phyloP scores from a whole-genome alignment of 495 filamentous ascomycete genomes.

The Pyronema omphalodes region DNA sequence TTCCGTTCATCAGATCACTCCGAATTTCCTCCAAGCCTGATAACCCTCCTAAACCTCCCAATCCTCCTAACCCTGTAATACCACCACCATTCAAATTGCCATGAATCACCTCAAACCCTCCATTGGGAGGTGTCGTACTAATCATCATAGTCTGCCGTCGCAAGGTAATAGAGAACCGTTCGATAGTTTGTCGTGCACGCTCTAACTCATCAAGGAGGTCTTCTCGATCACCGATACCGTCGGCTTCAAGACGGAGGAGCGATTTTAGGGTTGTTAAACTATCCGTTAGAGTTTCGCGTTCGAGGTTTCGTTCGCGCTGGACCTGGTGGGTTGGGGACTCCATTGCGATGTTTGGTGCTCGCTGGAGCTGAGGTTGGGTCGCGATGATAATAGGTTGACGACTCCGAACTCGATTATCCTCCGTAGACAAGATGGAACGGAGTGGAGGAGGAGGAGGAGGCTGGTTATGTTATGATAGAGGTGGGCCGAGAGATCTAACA shows the following conservation, averaged over 20 bases:
- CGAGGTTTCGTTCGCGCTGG: background rate
- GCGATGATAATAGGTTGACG: too few species aligned
- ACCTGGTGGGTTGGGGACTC: slow-evolving; percentile 5
- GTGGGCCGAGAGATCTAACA: too few species aligned
- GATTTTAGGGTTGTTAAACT: slow-evolving; percentile 20
- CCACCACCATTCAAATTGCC: too few species aligned
- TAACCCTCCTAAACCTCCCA: too few species aligned
- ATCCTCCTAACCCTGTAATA: too few species aligned
- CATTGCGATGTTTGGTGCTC: slow-evolving; percentile 4
- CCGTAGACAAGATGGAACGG: too few species aligned
- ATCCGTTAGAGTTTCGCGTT: slow-evolving; percentile 16
- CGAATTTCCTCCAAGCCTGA: too few species aligned
- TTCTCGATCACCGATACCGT: slow-evolving; percentile 17
- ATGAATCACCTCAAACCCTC: too few species aligned
- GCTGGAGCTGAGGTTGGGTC: too few species aligned
- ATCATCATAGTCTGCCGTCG: background rate
- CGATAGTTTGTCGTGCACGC: background rate
- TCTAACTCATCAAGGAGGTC: background rate
- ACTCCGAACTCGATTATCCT: too few species aligned
- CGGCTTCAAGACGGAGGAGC: slow-evolving; percentile 20
- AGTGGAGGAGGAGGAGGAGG: too few species aligned
- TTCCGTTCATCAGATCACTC: background rate
- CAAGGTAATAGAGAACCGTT: background rate
- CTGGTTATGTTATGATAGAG: too few species aligned
- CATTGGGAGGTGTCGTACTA: background rate